Evolutionary conservation across 139 green algal genomes (phyloP).

Genomic region (Marvania coccoides): DNA sequence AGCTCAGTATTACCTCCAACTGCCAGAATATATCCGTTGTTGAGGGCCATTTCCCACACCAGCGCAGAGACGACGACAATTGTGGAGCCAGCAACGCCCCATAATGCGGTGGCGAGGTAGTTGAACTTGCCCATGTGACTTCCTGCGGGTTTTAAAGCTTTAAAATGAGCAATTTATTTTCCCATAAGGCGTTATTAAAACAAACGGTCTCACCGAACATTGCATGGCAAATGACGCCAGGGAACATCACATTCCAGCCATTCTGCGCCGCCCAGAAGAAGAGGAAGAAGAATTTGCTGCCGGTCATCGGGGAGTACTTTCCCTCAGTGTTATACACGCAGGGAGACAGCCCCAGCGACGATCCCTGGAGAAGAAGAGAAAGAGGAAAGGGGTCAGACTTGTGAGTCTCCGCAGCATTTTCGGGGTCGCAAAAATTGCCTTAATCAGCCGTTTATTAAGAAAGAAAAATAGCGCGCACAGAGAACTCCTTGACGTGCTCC

Average conservation of each 20-base stretch:
- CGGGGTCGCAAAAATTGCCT: too few species aligned
- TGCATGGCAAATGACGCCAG: not conserved
- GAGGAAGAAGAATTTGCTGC: constrained; percentile 13
- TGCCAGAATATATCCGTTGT: constrained; percentile 3
- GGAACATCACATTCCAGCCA: constrained; percentile 8
- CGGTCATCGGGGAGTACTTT: not conserved
- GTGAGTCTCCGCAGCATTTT: not conserved
- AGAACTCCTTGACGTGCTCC: not conserved
- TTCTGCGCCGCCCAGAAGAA: constrained; percentile 7
- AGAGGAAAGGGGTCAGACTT: not conserved
- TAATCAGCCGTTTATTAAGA: not conserved
- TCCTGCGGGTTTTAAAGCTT: not conserved
- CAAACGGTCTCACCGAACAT: constrained; percentile 14
- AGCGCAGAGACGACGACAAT: not conserved
- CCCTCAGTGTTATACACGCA: constrained; percentile 2
- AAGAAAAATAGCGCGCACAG: not conserved
- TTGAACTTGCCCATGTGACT: not conserved
- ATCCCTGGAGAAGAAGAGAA: not conserved
- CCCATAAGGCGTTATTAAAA: not conserved
- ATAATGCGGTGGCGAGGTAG: not conserved
- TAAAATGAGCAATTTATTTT: not conserved
- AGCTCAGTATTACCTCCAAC: too few species aligned
- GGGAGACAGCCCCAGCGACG: not conserved
- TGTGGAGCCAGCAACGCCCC: not conserved
- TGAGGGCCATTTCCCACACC: not conserved